Conservation (phyloP, 441 rosid genomes). For the Pelargonium exstipulatum region DNA sequence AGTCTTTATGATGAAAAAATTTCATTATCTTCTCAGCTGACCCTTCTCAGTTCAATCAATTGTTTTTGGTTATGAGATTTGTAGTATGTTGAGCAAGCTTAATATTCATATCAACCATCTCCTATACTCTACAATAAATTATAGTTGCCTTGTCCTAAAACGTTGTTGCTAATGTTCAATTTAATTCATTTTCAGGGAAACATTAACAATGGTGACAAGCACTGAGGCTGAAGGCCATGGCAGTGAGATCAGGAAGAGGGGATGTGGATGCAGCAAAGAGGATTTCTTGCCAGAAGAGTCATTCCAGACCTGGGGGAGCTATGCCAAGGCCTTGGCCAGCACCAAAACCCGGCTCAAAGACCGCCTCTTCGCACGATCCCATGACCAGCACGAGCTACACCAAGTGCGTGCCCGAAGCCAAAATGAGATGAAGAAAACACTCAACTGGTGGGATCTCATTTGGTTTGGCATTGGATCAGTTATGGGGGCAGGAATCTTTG, state of each 20-base stretch:
- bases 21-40: not conserved
- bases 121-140: not conserved
- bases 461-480: constrained; percentile 80
- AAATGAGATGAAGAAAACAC: constrained; percentile 54
- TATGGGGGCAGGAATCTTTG: constrained; percentile 75
- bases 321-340: constrained; percentile 44
- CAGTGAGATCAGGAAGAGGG: constrained; percentile 24
- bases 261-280: constrained; percentile 34
- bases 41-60: not conserved
- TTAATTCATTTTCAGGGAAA: not conserved
- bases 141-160: not conserved
- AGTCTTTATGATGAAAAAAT: not conserved
- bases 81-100: not conserved
- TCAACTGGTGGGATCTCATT: constrained; percentile 72
- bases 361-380: constrained; percentile 48
- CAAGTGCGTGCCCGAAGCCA: constrained; percentile 44
- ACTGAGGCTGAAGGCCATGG: constrained; percentile 7
- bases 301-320: constrained; percentile 47
- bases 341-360: constrained; percentile 51
- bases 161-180: not conserved
- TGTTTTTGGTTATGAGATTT: not conserved
- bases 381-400: constrained; percentile 44
- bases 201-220: constrained; percentile 14
- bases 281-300: constrained; percentile 73
- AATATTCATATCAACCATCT: not conserved